A percentile compares a stretch with the other conserved stretches of the same genome.
These are phyloP conservation scores for Coemansia sp. DNA, from an alignment of 192 early-diverging fungal species.

Conservation along the genomic window DNA sequence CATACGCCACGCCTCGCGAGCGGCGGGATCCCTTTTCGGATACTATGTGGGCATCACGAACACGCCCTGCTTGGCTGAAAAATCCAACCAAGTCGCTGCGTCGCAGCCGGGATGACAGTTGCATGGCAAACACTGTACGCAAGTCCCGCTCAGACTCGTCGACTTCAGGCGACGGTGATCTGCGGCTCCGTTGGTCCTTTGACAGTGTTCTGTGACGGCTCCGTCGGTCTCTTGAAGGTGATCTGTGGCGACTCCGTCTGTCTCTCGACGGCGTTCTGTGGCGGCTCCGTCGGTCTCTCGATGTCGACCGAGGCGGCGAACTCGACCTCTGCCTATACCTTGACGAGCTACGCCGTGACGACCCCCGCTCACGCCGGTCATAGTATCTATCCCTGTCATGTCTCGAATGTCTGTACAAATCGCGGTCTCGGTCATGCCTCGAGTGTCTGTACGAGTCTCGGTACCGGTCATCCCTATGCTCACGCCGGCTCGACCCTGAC, in stretches of 20 bases:
- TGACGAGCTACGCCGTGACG: constrained; percentile 6
- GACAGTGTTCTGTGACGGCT: background rate
- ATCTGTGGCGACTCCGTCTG: background rate
- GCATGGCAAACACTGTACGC: constrained; percentile 94
- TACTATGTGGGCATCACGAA: constrained; percentile 85
- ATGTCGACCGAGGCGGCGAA: constrained; percentile 11
- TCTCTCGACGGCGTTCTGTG: constrained; percentile 55
- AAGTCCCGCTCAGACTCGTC: constrained; percentile 77
- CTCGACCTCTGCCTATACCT: background rate
- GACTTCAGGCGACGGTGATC: constrained; percentile 68
- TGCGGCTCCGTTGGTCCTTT: constrained; percentile 5
- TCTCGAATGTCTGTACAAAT: background rate
- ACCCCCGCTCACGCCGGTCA: constrained; percentile 11
- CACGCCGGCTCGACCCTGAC: constrained; percentile 20
- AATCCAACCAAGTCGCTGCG: constrained; percentile 84
- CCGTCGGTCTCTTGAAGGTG: constrained; percentile 8
- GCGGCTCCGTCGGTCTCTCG: constrained; percentile 8
- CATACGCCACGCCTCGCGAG: constrained; percentile 93
- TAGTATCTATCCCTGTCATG: constrained; percentile 17
- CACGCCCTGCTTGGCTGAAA: constrained; percentile 76
- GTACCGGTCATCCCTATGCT: constrained; percentile 17
- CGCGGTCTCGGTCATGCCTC: constrained; percentile 1
- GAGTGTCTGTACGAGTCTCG: constrained; percentile 12
- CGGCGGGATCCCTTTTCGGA: constrained; percentile 78
- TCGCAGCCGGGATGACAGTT: constrained; percentile 79